Conservation (phyloP, 306 rosid genomes). For the Hylodesmum podocarpum region DNA sequence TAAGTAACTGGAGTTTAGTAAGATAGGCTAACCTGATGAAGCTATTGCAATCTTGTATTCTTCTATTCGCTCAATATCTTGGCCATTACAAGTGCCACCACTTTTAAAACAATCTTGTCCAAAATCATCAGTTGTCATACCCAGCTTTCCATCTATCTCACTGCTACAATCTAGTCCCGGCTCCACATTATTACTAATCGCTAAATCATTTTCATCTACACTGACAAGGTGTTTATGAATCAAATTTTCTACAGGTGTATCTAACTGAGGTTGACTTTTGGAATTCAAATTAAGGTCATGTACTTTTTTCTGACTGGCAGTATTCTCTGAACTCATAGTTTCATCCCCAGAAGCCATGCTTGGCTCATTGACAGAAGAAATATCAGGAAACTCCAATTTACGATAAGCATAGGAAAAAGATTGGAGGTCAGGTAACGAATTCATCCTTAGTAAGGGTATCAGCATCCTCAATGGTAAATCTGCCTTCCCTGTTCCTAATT, state of each 20-base stretch:
- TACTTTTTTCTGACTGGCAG: neutral
- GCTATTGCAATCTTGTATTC: constrained; percentile 11
- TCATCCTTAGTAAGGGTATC: constrained; percentile 12
- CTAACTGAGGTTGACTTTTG: neutral
- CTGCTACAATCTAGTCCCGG: neutral
- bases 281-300: neutral
- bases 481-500: neutral
- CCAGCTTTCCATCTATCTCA: neutral
- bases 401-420: neutral
- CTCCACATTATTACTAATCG: neutral
- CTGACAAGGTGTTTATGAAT: neutral
- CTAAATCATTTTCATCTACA: constrained; percentile 7
- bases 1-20: neutral
- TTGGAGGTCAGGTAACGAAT: constrained; percentile 33
- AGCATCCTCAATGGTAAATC: neutral
- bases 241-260: constrained; percentile 14
- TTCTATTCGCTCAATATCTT: neutral
- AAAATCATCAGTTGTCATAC: constrained; percentile 6
- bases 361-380: neutral
- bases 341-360: neutral
- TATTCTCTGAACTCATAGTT: neutral
- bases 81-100: neutral
- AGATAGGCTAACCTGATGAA: constrained; percentile 19
- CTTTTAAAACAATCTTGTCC: neutral
- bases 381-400: neutral